Evolutionary conservation across 2,329 filamentous ascomycete genomes (phyloP), one percentile per base, ranked within the genome.

Genomic region (Nigrospora oryzae): DNA sequence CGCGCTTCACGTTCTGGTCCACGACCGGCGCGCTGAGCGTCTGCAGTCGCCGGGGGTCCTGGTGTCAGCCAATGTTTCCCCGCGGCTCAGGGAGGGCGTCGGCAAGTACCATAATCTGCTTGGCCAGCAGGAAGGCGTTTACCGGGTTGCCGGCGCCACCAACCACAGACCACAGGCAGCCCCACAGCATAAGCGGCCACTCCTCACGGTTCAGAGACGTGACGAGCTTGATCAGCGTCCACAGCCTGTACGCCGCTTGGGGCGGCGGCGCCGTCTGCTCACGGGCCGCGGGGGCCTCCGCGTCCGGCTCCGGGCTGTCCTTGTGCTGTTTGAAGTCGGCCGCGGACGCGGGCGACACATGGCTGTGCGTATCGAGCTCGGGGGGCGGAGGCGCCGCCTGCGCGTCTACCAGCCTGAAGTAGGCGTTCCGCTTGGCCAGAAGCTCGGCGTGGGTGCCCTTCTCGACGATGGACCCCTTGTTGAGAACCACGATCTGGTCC

Each of bases 71-170:
- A 23, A 23, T 23, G 19, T 6, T 23, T 8, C 7, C 23, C 3
- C 34, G 3, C 23, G 46, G 15, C 14, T 13, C n/a, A 17, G 16
- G 35, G 47, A 17, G 12, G n/a, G n/a, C 15, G 17, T n/a, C 53
- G 40, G 23, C 7, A 32, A 5, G 81, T 79, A 47, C 58, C 38
- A 79, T 77, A 61, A 97, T 89, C 46, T 88, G 78, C 65, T 96
- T 95, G 56, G 89, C 84, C 57, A 95, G 93, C 65, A 97, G 84
- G 52, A 96, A 79, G 50, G 85, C 76, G 57, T 83, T 77, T 0
- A 76, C 79, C 10, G 87, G 87, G 59, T 95, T 89, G 42, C 84
- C 89, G 49, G 81, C 83, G 62, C 89, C 90, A 48, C 83, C 85
- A 50, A 95, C 81, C 57, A 84, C 73, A 28, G 84, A 82, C 59